Percentiles rank a stretch among this genome's conserved stretches.
Evolutionary conservation across 1,139 yeast genomes (phyloP).

Genomic region (Lodderomyces parapsilosis): DNA sequence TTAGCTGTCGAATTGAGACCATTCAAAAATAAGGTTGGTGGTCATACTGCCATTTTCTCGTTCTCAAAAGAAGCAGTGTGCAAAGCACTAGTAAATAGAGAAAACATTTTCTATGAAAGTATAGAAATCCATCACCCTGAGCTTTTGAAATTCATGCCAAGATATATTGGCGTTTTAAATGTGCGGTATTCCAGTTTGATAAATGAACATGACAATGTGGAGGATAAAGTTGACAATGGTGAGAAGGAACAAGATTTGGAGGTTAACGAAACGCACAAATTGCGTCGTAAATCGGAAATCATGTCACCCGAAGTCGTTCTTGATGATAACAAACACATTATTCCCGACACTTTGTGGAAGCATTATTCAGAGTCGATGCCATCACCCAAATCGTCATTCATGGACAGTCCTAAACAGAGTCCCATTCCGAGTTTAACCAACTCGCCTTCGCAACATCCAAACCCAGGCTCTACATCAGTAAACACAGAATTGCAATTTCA

Average conservation of each 20-base stretch:
- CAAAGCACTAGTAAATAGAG: slow-evolving; percentile 86
- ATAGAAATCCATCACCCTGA: slow-evolving; percentile 78
- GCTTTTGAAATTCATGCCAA: slow-evolving; percentile 82
- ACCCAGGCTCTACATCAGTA: slow-evolving; percentile 33
- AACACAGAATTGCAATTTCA: slow-evolving; percentile 42
- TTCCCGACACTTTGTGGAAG: slow-evolving; percentile 74
- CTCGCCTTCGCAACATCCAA: slow-evolving; percentile 14
- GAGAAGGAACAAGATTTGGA: not conserved
- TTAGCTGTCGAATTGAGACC: slow-evolving; percentile 74
- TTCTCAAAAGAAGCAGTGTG: slow-evolving; percentile 94
- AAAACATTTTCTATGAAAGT: slow-evolving; percentile 87
- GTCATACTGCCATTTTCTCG: slow-evolving; percentile 94
- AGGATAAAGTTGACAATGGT: not conserved
- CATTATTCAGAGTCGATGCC: slow-evolving; percentile 62
- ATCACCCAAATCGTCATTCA: slow-evolving; percentile 26
- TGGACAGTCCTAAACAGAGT: slow-evolving; percentile 7
- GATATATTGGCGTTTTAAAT: slow-evolving; percentile 88
- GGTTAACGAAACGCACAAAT: not conserved
- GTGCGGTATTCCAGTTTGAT: slow-evolving; percentile 70
- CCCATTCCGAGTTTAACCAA: slow-evolving; percentile 13
- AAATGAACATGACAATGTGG: slow-evolving; percentile 22
- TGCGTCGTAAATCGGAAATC: not conserved
- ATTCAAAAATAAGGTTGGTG: slow-evolving; percentile 85
- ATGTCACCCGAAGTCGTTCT: slow-evolving; percentile 73
- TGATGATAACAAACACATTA: slow-evolving; percentile 85